A percentile compares a stretch with the other conserved stretches of the same genome.
phyloP scores from a whole-genome alignment of 2,329 filamentous ascomycete genomes.

The Aaosphaeria pasadenensis region DNA sequence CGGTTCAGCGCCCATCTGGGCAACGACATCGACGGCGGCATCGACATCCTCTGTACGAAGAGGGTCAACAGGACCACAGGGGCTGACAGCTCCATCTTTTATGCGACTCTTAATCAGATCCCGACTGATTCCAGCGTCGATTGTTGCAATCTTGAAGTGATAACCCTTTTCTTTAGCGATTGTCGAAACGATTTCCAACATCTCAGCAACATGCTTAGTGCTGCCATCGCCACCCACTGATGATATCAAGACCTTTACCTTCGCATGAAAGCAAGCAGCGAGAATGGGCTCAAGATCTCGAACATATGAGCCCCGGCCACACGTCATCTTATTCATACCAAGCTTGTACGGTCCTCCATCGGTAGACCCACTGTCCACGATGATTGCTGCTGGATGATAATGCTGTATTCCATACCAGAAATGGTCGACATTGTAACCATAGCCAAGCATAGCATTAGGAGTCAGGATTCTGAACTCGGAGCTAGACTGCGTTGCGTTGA shows the following conservation, averaged over 20 bases:
- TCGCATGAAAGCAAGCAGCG: constrained; percentile 24
- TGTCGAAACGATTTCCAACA: constrained; percentile 40
- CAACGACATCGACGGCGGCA: constrained; percentile 35
- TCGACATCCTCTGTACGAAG: constrained; percentile 38
- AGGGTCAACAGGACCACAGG: constrained; percentile 31
- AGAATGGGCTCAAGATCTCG: constrained; percentile 44
- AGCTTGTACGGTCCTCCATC: constrained; percentile 29
- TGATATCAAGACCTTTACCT: constrained; percentile 42
- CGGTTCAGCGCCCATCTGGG: constrained; percentile 46
- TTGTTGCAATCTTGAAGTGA: constrained; percentile 1
- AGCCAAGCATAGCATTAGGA: constrained; percentile 33
- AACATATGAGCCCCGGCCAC: constrained; percentile 39
- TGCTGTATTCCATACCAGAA: constrained; percentile 30
- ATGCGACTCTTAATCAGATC: background rate
- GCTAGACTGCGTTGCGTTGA: background rate
- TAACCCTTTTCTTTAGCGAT: constrained; percentile 16
- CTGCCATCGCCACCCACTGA: constrained; percentile 51
- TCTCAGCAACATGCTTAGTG: constrained; percentile 42
- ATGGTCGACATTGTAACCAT: constrained; percentile 26
- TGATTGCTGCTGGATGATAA: constrained; percentile 26
- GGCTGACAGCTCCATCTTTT: background rate
- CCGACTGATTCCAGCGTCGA: background rate
- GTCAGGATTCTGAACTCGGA: constrained; percentile 23
- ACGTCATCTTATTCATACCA: constrained; percentile 35
- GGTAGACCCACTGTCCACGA: constrained; percentile 31